Base-by-base conservation (phyloP, 2,329 filamentous ascomycete genomes). In the Hypomyces perniciosus region DNA sequence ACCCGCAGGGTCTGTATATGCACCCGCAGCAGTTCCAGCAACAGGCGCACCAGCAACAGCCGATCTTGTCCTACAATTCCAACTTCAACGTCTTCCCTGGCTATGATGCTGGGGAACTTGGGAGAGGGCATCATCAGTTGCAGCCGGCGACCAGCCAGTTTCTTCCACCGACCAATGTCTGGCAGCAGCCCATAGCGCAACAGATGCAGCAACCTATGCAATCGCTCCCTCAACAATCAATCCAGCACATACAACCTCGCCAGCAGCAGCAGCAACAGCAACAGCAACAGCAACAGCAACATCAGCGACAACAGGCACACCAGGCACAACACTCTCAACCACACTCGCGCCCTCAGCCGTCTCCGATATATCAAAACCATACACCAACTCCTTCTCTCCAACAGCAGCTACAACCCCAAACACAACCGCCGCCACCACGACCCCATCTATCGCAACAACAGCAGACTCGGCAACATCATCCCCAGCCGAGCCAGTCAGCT, bases 191-290 rank as follows among this genome's bases (percentile, higher is more conserved):
- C 7, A 46, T 52, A 44, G 26, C 38, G 9, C 48, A 50, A n/a
- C 38, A 54, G 30, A 52, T 52, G 28, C 67, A 70, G 30, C 62
- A 54, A 39, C 61, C 59, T 52, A 59, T 58, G 52, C 55, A 57
- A 8, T 58, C 61, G 50, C 57, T 61, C 45, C 56, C 56, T 47
- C 56, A 59, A 46, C 62, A 62, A 50, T 35, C 55, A 26, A 62
- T 60, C 40, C 67, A 69, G 47, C 62, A 70, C 20, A 64, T 67
- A 37, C 67, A 68, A 20, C 60, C 69, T 13, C 50, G 34, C 38
- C 39, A 41, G 8, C 51, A 46, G 31, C 51, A 45, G 20, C 38
- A 44, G 28, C 69, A 70, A 38, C 62, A 65, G 33, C 60, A 62
- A 26, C 56, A 61, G 42, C 59, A 59, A 40, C 62, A 57, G 46